Base-by-base conservation (phyloP, 495 filamentous ascomycete genomes). In the Collariella sp. region DNA sequence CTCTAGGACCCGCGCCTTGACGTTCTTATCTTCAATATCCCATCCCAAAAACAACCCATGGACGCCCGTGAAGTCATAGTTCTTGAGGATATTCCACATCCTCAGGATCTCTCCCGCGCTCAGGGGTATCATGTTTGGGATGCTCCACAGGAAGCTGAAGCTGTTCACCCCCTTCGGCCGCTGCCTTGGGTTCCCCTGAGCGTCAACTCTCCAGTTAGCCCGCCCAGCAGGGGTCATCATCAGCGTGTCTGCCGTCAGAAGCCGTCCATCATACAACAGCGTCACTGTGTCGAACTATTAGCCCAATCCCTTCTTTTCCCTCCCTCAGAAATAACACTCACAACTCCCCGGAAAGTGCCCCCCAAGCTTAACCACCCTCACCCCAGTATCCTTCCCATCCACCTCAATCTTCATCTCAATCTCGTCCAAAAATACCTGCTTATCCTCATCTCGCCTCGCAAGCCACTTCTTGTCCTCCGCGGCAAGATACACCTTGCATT, bases 81-180 rank as follows among this genome's bases (percentile, higher is more conserved):
- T 67, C 66, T 73, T 77, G 16, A 85, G 55, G 0, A 76, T 65
- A 0, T 51, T 48, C 76, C 73, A 83, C 73, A 81, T 82, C 22
- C 62, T 62, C 49, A 67, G 57, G 36, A 86, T 74, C 62, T 78
- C 76, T 16, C 69, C 60, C 3, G 82, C 76, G n/a, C 73, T 59
- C 5, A 90, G 75, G 0, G 87, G 87, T 18, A 90, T 88, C 79
- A 85, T 83, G 64, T 91, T 90, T 3, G 87, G 87, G 60, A 85
- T 84, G 18, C 80, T 84, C 82, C 83, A 90, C 82, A 86, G 83
- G 68, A 91, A 90, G 4, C 79, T 64, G 66, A 79, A 91, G 36
- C 74, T 79, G 7, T 77, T 83, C 51, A 82, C 79, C 0, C 79
- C 82, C 6, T 67, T 54, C 4, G 74, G 78, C 20, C 84, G 72